Base-by-base conservation (phyloP, 2,329 filamentous ascomycete species). In the Neonectria ditissima region DNA sequence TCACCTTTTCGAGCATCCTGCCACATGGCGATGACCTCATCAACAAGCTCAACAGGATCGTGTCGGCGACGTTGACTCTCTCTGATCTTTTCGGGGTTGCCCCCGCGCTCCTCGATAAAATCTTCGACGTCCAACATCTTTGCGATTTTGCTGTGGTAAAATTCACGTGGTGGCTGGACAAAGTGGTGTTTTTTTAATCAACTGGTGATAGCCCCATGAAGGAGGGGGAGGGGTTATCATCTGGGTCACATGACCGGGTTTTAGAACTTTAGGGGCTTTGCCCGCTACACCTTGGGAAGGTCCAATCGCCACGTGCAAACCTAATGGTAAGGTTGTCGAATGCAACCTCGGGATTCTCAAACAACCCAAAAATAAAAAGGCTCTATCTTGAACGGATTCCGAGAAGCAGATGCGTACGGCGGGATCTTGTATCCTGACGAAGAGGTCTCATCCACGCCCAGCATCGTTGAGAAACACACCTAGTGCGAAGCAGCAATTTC, bases 1-100 rank as follows among this genome's bases (percentile, higher is more conserved):
- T 74, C 72, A 74, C 89, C 93, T 81, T 86, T 89, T 74, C 92
- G 88, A 80, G 95, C 92, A 74, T 95, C 93, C 77, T 97, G 92
- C 78, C 92, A 97, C 76, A 97, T 83, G 22, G 86, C 86, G 77
- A 97, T 96, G 65, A 98, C 89, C 81, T 97, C 91, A 82, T 99
- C 95, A 26, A 99, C 95, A 51, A 91, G 84, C 76, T 93, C 92
- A 75, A 94, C 92, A 14, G 90, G 86, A 52, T 93, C 94, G 83
- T 89, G 87, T 73, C 96, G 90, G 76, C 89, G 90, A 72, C 91
- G 88, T 81, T 99, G 96, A 69, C 92, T 96, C 80, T 97, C 93
- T 79, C 92, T 92, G 80, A 99, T 96, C 82, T 90, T 91, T 77
- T 97, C 91, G 16, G 94, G 93, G 81, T 98, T 89, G 73, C 96